Base-by-base conservation (phyloP, 2,329 filamentous ascomycete genomes). In the Aspergillus felis region DNA sequence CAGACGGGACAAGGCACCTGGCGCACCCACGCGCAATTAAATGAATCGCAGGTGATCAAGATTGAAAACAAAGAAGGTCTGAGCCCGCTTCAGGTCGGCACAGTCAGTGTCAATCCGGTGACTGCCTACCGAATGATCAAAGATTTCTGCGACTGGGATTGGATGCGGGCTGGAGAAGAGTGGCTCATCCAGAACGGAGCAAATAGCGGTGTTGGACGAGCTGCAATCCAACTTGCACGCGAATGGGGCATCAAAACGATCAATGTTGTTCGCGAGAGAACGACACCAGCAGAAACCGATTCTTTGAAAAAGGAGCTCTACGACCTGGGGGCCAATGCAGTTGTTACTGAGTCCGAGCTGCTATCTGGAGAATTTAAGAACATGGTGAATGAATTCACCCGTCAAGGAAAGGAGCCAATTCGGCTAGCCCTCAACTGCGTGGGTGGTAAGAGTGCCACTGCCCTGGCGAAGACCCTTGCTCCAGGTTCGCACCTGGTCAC, bases 181-280 rank as follows among this genome's bases (percentile, higher is more conserved):
- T 99, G 93, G 92, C 91, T 97, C 71, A 87, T 99, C 50, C 94
- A 99, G 76, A 99, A 99, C 72, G 94, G 93, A 7, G 94, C 93
- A 42, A 99, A 99, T 76, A 91, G 87, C 46, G 94, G 92, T 10
- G 94, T 99, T 17, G 94, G 94, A 1, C 82, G 94, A 42, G 90
- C 92, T 2, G 93, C 91, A 10, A 94, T 97, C 63, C 94, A 99
- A 77, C 80, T 99, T 1, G 93, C 85, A 1, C 82, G 79, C 66
- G 82, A 91, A 54, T 97, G 92, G 93, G 93, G 93, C 0, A 83
- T 94, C 68, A 88, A 91, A 69, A 95, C 89, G 70, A 89, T 99
- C 74, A 97, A 97, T 71, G 82, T 99, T 25, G 82, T 99, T 44
- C 85, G 94, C 12, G 87, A 89, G 62, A 81, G 94, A 22, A 81